Conservation (phyloP, 208 protist genomes). For the Wallacemonas rigidus region DNA sequence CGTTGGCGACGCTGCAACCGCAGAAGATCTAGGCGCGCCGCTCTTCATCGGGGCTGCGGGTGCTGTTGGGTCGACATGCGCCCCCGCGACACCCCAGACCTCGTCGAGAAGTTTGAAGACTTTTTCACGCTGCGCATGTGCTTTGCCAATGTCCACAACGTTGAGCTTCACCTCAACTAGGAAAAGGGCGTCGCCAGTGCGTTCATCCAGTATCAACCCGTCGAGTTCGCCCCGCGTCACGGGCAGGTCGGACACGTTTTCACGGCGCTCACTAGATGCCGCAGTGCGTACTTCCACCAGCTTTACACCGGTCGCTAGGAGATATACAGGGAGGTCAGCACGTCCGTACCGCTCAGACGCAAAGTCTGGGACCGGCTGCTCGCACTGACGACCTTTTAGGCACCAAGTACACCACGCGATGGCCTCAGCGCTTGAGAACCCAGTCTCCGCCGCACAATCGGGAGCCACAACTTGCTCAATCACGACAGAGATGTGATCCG, state of each 20-base stretch:
- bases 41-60: too few relatives aligned
- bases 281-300: not conserved
- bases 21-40: too few relatives aligned
- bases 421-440: slow-evolving; percentile 11
- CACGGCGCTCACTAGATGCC: too few relatives aligned
- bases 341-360: not conserved
- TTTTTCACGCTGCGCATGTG: slow-evolving; percentile 22
- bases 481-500: not conserved
- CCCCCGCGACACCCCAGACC: not conserved
- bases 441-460: slow-evolving; percentile 16
- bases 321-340: slow-evolving; percentile 8
- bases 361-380: not conserved
- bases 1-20: not conserved
- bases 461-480: slow-evolving; percentile 23
- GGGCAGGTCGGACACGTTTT: not conserved
- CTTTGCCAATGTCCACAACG: slow-evolving; percentile 27
- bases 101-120: slow-evolving; percentile 19
- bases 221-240: slow-evolving; percentile 24
- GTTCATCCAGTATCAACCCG: slow-evolving; percentile 21
- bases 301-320: slow-evolving; percentile 16
- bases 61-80: not conserved
- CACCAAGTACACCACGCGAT: slow-evolving; percentile 24
- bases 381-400: slow-evolving; percentile 2
- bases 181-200: slow-evolving; percentile 21
- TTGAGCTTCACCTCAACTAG: slow-evolving; percentile 32